phyloP scores from a whole-genome alignment of 306 rosid species.

The Sechiopsis laciniata region DNA sequence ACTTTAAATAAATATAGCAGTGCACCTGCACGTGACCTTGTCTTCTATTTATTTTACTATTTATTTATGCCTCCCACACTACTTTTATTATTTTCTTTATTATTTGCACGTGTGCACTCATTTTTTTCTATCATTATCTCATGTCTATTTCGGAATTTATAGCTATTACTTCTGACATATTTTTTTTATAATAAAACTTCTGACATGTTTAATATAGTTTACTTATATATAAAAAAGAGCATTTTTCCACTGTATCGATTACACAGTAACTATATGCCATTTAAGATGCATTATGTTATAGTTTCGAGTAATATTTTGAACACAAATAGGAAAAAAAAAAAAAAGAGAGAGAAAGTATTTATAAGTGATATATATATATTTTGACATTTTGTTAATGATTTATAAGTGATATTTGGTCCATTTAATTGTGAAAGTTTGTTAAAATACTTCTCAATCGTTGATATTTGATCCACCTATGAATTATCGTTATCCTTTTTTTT shows the following conservation, averaged over 20 bases:
- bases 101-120: constrained; percentile 17
- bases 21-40: constrained; percentile 21
- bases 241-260: not conserved
- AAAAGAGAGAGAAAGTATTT: not conserved
- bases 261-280: not conserved
- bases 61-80: not conserved
- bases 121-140: not conserved
- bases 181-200: too few species aligned
- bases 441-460: not conserved
- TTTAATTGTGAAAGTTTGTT: not conserved
- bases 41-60: not conserved
- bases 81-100: constrained; percentile 1
- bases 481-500: too few species aligned
- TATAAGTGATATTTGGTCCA: not conserved
- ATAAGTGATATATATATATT: not conserved
- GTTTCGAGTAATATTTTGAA: not conserved
- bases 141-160: not conserved
- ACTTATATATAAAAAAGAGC: not conserved
- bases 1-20: not conserved
- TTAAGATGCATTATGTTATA: not conserved
- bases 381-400: too few species aligned
- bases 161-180: not conserved
- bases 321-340: not conserved
- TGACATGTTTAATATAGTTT: not conserved
- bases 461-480: too few species aligned